Percentiles rank a stretch among this genome's conserved stretches.
Conservation (phyloP, 495 filamentous ascomycete species). For the Penicilliopsis zonata region DNA sequence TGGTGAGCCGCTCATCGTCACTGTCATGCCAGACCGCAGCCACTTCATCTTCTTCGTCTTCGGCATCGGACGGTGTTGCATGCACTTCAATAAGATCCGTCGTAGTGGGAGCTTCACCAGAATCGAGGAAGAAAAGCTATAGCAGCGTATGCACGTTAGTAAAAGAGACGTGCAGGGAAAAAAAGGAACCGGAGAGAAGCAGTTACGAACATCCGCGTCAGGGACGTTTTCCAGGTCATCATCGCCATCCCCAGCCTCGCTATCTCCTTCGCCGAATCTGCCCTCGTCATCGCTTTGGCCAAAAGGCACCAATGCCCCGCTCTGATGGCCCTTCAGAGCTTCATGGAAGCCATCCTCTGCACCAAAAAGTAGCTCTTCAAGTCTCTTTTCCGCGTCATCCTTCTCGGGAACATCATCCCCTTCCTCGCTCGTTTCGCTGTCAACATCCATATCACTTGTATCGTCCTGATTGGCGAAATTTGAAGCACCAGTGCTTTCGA, state of each 20-base stretch:
- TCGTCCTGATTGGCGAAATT: slow-evolving; percentile 7
- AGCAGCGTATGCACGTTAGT: slow-evolving; percentile 11
- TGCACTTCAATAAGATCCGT: slow-evolving; percentile 29
- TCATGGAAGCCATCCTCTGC: slow-evolving; percentile 68
- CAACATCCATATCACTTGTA: slow-evolving; percentile 20
- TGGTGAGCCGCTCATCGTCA: slow-evolving; percentile 76
- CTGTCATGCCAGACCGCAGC: slow-evolving; percentile 82
- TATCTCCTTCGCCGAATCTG: slow-evolving; percentile 16
- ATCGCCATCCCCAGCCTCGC: slow-evolving; percentile 15
- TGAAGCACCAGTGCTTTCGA: slow-evolving; percentile 10
- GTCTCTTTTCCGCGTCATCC: slow-evolving; percentile 68
- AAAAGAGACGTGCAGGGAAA: not conserved
- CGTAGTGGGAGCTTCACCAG: slow-evolving; percentile 35
- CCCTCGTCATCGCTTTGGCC: slow-evolving; percentile 21
- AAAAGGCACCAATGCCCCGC: slow-evolving; percentile 21
- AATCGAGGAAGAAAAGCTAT: slow-evolving; percentile 61
- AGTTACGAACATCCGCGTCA: slow-evolving; percentile 49
- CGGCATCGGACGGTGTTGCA: slow-evolving; percentile 20
- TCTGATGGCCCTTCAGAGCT: slow-evolving; percentile 42
- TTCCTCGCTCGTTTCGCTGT: slow-evolving; percentile 15
- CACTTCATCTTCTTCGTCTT: slow-evolving; percentile 21
- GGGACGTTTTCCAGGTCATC: slow-evolving; percentile 32
- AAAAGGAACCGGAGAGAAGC: slow-evolving; percentile 1
- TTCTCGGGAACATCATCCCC: slow-evolving; percentile 45
- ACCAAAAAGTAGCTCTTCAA: slow-evolving; percentile 79